Conservation (phyloP, 495 filamentous ascomycete species). For the Pseudevernia furfuracea region DNA sequence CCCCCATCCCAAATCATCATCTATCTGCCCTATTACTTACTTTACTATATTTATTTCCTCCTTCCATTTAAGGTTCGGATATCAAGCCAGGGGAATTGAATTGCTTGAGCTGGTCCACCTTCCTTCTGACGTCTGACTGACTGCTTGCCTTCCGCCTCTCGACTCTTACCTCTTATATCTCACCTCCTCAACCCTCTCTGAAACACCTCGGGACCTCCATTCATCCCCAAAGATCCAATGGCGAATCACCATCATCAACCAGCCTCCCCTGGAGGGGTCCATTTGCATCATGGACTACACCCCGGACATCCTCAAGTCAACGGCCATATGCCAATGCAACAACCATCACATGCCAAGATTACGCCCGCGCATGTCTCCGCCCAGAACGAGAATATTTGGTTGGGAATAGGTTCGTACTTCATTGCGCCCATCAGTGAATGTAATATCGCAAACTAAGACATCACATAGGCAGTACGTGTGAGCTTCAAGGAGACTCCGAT, state of each 20-base stretch:
- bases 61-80: too few relatives aligned
- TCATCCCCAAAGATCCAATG: not conserved
- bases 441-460: slow-evolving; percentile 18
- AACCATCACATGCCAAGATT: slow-evolving; percentile 43
- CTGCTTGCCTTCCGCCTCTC: not conserved
- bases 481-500: slow-evolving; percentile 81
- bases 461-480: slow-evolving; percentile 65
- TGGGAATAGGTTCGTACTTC: slow-evolving; percentile 69
- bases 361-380: slow-evolving; percentile 53
- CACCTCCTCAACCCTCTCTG: not conserved
- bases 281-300: slow-evolving; percentile 42
- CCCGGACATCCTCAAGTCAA: slow-evolving; percentile 46
- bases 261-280: slow-evolving; percentile 44
- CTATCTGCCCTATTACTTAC: too few relatives aligned
- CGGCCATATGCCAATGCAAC: slow-evolving; percentile 47
- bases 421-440: slow-evolving; percentile 4
- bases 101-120: too few relatives aligned
- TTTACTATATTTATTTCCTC: too few relatives aligned
- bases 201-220: too few relatives aligned
- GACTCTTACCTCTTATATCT: not conserved
- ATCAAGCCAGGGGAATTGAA: too few relatives aligned
- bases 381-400: slow-evolving; percentile 85
- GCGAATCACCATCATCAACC: slow-evolving; percentile 42
- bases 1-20: too few relatives aligned
- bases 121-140: too few relatives aligned